Percentiles rank a stretch among this genome's conserved stretches.
Conservation (phyloP, 371 early-diverging fungal species). For the Fennellomyces sp. region DNA sequence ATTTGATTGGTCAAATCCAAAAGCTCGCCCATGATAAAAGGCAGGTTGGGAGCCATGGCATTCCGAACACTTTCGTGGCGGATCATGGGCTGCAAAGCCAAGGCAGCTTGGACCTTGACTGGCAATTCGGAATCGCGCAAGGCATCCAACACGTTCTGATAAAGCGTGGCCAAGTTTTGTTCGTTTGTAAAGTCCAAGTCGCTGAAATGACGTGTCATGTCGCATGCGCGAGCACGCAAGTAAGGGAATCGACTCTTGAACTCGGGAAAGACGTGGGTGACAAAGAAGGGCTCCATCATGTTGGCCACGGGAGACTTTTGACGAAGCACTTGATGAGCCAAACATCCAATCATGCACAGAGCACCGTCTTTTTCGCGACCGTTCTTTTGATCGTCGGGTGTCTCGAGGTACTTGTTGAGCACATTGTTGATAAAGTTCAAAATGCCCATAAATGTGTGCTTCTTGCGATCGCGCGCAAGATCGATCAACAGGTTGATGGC, state of each 20-base stretch:
- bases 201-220: conserved; percentile 43
- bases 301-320: conserved; percentile 65
- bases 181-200: conserved; percentile 43
- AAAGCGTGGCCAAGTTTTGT: conserved; percentile 55
- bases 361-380: conserved; percentile 89
- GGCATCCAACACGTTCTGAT: conserved; percentile 66
- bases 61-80: conserved; percentile 71
- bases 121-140: conserved; percentile 82
- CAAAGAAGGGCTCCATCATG: conserved; percentile 81
- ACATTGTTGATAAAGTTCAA: conserved; percentile 75
- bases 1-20: conserved; percentile 86
- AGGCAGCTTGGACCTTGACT: conserved; percentile 82
- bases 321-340: conserved; percentile 62
- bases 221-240: conserved; percentile 72
- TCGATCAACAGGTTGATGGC: conserved; percentile 73
- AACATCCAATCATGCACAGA: conserved; percentile 76
- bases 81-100: conserved; percentile 79
- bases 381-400: conserved; percentile 67
- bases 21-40: conserved; percentile 83
- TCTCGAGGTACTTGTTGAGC: conserved; percentile 55
- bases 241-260: conserved; percentile 78
- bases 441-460: conserved; percentile 77
- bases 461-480: conserved; percentile 76
- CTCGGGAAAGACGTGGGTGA: conserved; percentile 85
- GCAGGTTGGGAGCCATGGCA: conserved; percentile 75